These are phyloP conservation scores for Mycena filopes DNA, from an alignment of 768 basidiomycete species.

Conservation along the genomic window DNA sequence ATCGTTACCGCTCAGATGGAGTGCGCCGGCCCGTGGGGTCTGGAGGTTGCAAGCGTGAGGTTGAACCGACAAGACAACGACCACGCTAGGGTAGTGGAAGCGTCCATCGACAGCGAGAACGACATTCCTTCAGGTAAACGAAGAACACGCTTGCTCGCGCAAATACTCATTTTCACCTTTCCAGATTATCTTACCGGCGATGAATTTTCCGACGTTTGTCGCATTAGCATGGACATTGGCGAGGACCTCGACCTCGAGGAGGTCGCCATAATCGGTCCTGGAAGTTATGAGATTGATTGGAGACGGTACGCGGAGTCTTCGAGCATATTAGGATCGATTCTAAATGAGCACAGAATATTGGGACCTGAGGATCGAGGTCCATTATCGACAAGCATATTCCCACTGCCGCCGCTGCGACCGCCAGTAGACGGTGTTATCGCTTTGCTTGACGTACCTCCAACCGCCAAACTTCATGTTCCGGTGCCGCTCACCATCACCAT, in stretches of 20 bases:
- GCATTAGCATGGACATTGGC: slow-evolving; percentile 56
- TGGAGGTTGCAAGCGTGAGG: slow-evolving; percentile 62
- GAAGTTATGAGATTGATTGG: slow-evolving; percentile 73
- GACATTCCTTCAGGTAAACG: slow-evolving; percentile 62
- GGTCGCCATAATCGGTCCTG: slow-evolving; percentile 58
- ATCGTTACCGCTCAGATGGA: slow-evolving; percentile 61
- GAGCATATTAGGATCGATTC: slow-evolving; percentile 2
- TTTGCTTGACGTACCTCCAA: slow-evolving; percentile 69
- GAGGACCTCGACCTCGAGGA: slow-evolving; percentile 50
- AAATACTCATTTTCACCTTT: neutral
- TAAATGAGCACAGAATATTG: slow-evolving; percentile 51
- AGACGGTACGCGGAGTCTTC: slow-evolving; percentile 57
- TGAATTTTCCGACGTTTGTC: slow-evolving; percentile 66
- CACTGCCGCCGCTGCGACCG: slow-evolving; percentile 70
- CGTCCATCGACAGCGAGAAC: slow-evolving; percentile 58
- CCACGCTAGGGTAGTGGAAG: slow-evolving; percentile 60
- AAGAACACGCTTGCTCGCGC: slow-evolving; percentile 22
- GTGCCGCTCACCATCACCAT: slow-evolving; percentile 65
- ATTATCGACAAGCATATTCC: slow-evolving; percentile 58
- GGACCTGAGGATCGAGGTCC: slow-evolving; percentile 56
- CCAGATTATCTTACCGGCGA: slow-evolving; percentile 76
- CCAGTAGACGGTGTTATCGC: slow-evolving; percentile 75
- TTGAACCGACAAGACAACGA: slow-evolving; percentile 59
- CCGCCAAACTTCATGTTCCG: slow-evolving; percentile 71
- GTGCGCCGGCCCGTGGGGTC: slow-evolving; percentile 64